Percentiles rank a stretch among this genome's conserved stretches.
Conservation (phyloP, 768 basidiomycete genomes). For the Calocera viscosa region DNA sequence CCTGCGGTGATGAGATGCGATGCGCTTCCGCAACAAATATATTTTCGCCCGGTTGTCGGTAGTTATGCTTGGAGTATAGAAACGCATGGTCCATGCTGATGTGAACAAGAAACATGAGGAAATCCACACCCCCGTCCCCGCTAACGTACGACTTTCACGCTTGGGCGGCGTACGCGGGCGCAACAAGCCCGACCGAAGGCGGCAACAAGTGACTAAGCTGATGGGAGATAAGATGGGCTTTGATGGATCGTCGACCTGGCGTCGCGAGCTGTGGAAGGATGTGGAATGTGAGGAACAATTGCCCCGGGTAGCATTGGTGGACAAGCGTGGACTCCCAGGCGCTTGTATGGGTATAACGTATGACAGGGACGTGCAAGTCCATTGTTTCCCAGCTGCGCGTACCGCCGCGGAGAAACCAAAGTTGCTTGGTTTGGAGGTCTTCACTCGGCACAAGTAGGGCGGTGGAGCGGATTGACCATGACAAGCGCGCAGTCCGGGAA, state of each 20-base stretch:
- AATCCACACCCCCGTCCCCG: neutral
- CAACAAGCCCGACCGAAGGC: neutral
- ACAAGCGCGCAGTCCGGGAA: neutral
- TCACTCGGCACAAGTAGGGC: neutral
- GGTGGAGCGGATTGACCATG: constrained; percentile 6
- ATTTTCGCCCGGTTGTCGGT: neutral
- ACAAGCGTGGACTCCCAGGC: neutral
- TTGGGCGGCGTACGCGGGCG: neutral
- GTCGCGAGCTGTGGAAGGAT: neutral
- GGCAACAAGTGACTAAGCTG: neutral
- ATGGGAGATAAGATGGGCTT: neutral
- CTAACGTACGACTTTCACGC: neutral
- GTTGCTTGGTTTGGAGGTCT: neutral
- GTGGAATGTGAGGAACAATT: neutral
- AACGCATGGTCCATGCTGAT: neutral
- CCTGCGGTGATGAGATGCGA: neutral
- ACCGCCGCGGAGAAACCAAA: neutral
- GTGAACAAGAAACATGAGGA: neutral
- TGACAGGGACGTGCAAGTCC: neutral
- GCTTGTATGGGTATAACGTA: neutral
- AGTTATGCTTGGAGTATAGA: neutral
- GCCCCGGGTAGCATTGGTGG: neutral
- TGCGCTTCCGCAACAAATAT: neutral
- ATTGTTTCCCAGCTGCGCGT: neutral
- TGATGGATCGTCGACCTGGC: neutral